phyloP scores from a whole-genome alignment of 2,329 filamentous ascomycete species.

The Xylariales sp. region DNA sequence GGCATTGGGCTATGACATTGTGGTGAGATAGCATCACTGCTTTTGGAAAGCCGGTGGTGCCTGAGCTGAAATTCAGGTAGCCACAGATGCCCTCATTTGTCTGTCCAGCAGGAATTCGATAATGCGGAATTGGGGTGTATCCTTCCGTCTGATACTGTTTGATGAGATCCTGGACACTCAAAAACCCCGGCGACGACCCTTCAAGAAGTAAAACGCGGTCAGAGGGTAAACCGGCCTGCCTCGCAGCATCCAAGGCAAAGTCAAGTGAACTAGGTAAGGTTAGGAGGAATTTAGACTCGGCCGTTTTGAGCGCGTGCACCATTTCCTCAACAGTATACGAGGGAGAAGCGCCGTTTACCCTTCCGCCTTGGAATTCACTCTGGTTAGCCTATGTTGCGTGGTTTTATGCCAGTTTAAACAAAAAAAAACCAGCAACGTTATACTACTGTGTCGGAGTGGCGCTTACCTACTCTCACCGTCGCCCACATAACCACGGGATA shows the following conservation, averaged over 20 bases:
- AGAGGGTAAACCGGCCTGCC: conserved; percentile 46
- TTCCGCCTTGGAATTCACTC: conserved; percentile 37
- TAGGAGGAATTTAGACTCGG: conserved; percentile 50
- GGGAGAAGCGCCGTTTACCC: conserved; percentile 51
- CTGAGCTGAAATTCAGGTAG: conserved; percentile 10
- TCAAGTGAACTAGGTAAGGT: conserved; percentile 48
- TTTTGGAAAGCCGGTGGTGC: conserved; percentile 10
- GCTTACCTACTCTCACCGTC: conserved; percentile 4
- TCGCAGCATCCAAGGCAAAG: conserved; percentile 48
- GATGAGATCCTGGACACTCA: conserved; percentile 33
- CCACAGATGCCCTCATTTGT: conserved; percentile 8
- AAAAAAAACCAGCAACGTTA: no score
- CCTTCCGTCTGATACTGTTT: background rate
- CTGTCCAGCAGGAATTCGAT: conserved; percentile 1
- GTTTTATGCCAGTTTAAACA: no score
- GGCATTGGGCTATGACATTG: conserved; percentile 11
- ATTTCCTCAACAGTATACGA: conserved; percentile 59
- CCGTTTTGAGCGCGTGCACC: conserved; percentile 52
- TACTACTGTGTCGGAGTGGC: no score
- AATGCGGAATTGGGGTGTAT: background rate
- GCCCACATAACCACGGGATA: conserved; percentile 53
- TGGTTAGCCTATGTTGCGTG: no score
- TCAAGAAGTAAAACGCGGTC: conserved; percentile 50
- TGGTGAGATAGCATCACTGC: conserved; percentile 11
- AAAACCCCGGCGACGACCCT: conserved; percentile 42